A percentile compares a stretch with the other conserved stretches of the same genome.
Conservation (phyloP, 352 stramenopile genomes). For the Pythium pyrilobum region DNA sequence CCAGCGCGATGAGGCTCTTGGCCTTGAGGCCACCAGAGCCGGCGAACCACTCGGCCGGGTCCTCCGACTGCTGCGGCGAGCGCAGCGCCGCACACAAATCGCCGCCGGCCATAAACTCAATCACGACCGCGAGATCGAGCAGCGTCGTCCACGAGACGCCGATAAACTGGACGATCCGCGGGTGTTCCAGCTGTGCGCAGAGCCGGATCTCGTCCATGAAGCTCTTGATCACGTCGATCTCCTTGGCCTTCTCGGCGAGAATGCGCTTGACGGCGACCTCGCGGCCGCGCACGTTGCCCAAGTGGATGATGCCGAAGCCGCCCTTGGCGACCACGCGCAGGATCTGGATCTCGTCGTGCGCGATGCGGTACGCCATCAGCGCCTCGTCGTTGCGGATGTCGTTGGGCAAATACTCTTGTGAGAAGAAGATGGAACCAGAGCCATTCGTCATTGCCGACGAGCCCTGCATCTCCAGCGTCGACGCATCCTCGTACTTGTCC, state of each 20-base stretch:
- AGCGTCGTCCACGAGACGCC: conserved; percentile 30
- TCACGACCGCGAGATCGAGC: conserved; percentile 25
- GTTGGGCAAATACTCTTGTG: conserved; percentile 16
- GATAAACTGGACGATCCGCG: conserved; percentile 32
- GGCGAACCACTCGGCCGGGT: conserved; percentile 1
- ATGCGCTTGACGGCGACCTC: conserved; percentile 21
- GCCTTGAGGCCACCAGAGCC: not conserved
- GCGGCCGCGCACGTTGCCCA: not conserved
- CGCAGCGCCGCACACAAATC: not conserved
- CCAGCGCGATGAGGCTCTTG: conserved; percentile 14
- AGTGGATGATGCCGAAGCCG: conserved; percentile 17
- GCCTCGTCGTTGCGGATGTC: conserved; percentile 20
- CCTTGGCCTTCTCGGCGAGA: conserved; percentile 15
- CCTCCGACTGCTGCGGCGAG: not conserved
- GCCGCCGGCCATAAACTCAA: conserved; percentile 28
- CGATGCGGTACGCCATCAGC: conserved; percentile 14
- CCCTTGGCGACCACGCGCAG: conserved; percentile 10
- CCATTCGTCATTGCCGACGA: not conserved
- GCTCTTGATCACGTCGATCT: conserved; percentile 15
- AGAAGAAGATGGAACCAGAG: not conserved
- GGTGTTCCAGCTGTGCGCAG: conserved; percentile 28
- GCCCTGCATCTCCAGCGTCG: conserved; percentile 1
- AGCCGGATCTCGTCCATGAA: conserved; percentile 39
- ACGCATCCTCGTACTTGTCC: conserved; percentile 4
- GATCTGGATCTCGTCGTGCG: conserved; percentile 9